A percentile compares a stretch with the other conserved stretches of the same genome.
Evolutionary conservation across 2,329 filamentous ascomycete genomes (phyloP).

Genomic region (Ilyonectria robusta): DNA sequence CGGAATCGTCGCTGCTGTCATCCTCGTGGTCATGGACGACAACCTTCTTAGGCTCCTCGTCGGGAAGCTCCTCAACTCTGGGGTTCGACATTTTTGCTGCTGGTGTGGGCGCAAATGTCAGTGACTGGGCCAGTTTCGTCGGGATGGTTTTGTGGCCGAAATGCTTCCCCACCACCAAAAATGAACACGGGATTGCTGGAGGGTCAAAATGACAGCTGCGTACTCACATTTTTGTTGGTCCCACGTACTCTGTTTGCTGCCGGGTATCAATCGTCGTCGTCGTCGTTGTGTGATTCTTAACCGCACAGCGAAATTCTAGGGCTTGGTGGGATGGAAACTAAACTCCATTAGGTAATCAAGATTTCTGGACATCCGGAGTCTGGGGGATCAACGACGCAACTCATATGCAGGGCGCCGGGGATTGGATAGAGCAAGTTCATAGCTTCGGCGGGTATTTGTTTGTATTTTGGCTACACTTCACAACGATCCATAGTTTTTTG

Average conservation of each 20-base stretch:
- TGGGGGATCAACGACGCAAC: slow-evolving; percentile 28
- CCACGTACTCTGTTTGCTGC: slow-evolving; percentile 51
- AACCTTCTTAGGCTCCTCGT: slow-evolving; percentile 89
- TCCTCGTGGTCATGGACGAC: slow-evolving; percentile 81
- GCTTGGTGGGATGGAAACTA: slow-evolving; percentile 59
- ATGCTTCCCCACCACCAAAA: slow-evolving; percentile 37
- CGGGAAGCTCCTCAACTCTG: slow-evolving; percentile 96
- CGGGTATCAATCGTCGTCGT: slow-evolving; percentile 50
- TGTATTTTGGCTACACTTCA: slow-evolving; percentile 51
- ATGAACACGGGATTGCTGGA: slow-evolving; percentile 27
- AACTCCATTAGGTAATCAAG: slow-evolving; percentile 58
- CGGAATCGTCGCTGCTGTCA: slow-evolving; percentile 80
- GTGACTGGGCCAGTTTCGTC: slow-evolving; percentile 46
- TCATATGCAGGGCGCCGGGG: slow-evolving; percentile 16
- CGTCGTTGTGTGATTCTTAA: slow-evolving; percentile 58
- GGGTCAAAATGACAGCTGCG: slow-evolving; percentile 34
- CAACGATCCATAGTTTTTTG: slow-evolving; percentile 49
- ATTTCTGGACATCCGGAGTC: slow-evolving; percentile 29
- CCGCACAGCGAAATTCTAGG: slow-evolving; percentile 61
- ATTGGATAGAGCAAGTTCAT: slow-evolving; percentile 10
- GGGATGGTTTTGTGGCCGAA: slow-evolving; percentile 35
- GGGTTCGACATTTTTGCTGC: slow-evolving; percentile 90
- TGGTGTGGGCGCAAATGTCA: slow-evolving; percentile 50
- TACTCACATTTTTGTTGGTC: slow-evolving; percentile 56
- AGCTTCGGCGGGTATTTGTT: slow-evolving; percentile 47